Evolutionary conservation across 257 asterid species (phyloP).

Genomic region (Knoxia roxburghii): DNA sequence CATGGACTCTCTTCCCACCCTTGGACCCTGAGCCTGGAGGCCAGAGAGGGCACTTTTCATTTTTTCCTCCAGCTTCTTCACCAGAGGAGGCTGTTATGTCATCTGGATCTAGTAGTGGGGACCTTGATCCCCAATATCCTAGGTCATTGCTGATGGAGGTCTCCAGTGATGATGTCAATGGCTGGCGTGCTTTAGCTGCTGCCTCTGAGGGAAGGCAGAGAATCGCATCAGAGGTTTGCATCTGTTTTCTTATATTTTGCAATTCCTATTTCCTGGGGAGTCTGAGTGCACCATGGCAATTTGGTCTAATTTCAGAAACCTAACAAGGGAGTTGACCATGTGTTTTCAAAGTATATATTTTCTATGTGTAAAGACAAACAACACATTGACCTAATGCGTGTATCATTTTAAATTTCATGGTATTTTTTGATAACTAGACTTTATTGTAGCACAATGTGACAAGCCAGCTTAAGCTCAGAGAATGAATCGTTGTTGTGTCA

Average conservation of each 20-base stretch:
- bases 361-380: neutral
- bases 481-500: neutral
- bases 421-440: neutral
- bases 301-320: neutral
- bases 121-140: constrained; percentile 23
- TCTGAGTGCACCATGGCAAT: neutral
- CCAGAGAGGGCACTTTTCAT: constrained; percentile 45
- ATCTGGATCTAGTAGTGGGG: constrained; percentile 17
- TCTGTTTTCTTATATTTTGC: constrained; percentile 6
- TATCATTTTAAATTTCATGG: neutral
- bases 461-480: neutral
- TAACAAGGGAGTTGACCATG: neutral
- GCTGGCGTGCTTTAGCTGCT: constrained; percentile 62
- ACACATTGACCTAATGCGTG: neutral
- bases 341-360: neutral
- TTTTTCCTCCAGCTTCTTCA: constrained; percentile 45
- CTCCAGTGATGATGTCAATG: constrained; percentile 38
- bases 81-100: constrained; percentile 40
- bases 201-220: constrained; percentile 65
- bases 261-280: neutral
- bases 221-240: constrained; percentile 40
- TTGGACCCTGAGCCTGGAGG: constrained; percentile 47
- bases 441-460: neutral
- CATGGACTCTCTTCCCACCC: constrained; percentile 44
- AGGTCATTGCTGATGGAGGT: constrained; percentile 39